Conservation (phyloP, 2,329 filamentous ascomycete genomes). For the Tolypocladium tundrense region DNA sequence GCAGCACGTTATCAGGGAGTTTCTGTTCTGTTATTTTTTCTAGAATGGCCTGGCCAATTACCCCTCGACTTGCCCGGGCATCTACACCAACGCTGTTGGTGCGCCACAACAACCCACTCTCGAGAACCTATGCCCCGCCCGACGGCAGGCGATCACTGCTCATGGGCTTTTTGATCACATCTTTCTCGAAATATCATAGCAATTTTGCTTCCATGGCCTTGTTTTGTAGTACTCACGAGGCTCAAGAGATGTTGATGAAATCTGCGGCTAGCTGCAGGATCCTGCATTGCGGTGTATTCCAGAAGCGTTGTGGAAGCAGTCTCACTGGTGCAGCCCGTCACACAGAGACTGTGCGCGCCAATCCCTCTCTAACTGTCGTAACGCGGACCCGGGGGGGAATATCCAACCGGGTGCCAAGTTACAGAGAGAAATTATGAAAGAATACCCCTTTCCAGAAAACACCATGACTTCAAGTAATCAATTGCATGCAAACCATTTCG, state of each 20-base stretch:
- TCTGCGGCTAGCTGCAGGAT: neutral
- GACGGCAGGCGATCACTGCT: too few species aligned
- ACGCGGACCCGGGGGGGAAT: neutral
- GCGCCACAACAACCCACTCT: too few species aligned
- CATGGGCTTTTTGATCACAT: neutral
- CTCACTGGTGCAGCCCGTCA: neutral
- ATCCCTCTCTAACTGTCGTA: too few species aligned
- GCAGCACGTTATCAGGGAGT: neutral
- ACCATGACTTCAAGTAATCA: too few species aligned
- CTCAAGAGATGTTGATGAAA: neutral
- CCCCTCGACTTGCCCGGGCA: too few species aligned
- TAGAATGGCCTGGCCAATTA: neutral
- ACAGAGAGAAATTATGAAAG: accelerated
- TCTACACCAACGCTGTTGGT: too few species aligned
- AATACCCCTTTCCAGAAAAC: neutral
- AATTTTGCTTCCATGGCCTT: neutral
- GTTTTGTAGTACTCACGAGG: neutral
- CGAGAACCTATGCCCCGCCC: too few species aligned
- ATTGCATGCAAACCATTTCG: neutral
- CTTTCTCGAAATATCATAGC: neutral
- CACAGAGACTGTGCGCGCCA: too few species aligned
- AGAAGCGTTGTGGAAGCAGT: neutral
- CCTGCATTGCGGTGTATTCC: neutral
- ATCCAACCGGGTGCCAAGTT: neutral
- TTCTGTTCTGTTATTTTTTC: neutral